Evolutionary conservation across 148 eudicot genomes (phyloP).

Genomic region (Nepenthes mirabilis): DNA sequence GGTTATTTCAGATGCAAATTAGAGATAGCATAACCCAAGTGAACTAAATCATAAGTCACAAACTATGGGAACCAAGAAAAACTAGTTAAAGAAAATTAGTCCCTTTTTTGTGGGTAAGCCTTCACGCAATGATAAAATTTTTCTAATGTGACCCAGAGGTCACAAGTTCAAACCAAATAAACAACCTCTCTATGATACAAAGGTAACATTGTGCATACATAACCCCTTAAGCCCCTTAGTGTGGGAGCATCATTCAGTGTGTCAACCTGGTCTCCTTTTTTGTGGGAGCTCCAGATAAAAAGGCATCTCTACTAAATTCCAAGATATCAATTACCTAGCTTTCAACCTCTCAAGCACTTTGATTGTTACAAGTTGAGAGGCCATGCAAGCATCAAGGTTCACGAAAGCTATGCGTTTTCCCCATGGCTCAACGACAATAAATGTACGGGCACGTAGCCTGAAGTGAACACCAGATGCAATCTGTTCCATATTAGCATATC

Average conservation of each 20-base stretch:
- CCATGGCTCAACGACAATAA: conserved; percentile 74
- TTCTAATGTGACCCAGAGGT: too few relatives aligned
- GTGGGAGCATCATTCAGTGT: not conserved
- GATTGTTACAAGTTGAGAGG: conserved; percentile 79
- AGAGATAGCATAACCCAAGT: not conserved
- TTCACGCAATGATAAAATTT: too few relatives aligned
- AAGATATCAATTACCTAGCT: conserved; percentile 43
- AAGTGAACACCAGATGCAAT: conserved; percentile 79
- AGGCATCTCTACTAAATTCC: not conserved
- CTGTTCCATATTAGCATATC: conserved; percentile 77
- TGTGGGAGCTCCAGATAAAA: not conserved
- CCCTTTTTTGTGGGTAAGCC: too few relatives aligned
- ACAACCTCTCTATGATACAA: too few relatives aligned
- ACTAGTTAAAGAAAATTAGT: too few relatives aligned
- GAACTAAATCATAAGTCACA: not conserved
- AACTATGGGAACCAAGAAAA: not conserved
- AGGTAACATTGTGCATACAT: too few relatives aligned
- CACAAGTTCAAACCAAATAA: too few relatives aligned
- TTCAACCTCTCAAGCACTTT: conserved; percentile 89
- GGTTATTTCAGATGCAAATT: not conserved
- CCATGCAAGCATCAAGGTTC: conserved; percentile 99
- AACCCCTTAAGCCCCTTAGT: not conserved
- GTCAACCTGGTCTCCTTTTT: not conserved
- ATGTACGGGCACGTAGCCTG: conserved; percentile 82
- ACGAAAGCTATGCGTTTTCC: conserved; percentile 71